Evolutionary conservation across 345 rosid genomes (phyloP).

Genomic region (Salix exigua): DNA sequence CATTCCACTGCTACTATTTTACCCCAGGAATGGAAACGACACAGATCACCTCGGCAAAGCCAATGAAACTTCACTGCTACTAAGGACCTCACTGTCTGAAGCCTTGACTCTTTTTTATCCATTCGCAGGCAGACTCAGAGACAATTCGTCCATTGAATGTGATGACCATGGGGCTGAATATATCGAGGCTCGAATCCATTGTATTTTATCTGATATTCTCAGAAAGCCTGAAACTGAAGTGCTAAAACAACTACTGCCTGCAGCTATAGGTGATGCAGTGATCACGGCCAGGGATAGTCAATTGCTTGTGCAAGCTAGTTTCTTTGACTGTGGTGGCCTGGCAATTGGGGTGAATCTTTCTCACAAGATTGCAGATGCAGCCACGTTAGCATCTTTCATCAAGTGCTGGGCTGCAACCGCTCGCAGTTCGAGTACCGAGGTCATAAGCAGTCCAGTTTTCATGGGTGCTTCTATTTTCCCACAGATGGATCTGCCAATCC

Average conservation of each 20-base stretch:
- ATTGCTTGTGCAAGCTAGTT: constrained; percentile 23
- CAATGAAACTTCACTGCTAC: constrained; percentile 5
- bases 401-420: constrained; percentile 23
- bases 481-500: neutral
- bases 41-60: neutral
- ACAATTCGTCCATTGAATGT: constrained; percentile 28
- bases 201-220: constrained; percentile 25
- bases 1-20: constrained; percentile 1
- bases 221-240: constrained; percentile 14
- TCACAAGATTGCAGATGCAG: constrained; percentile 24
- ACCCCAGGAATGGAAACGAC: neutral
- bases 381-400: constrained; percentile 11
- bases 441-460: neutral
- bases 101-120: constrained; percentile 11
- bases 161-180: constrained; percentile 41
- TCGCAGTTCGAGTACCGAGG: neutral
- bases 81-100: constrained; percentile 9
- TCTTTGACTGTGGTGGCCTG: constrained; percentile 29
- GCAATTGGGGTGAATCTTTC: constrained; percentile 18
- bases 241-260: constrained; percentile 24
- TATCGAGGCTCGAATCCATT: constrained; percentile 27
- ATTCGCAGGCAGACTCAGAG: constrained; percentile 16
- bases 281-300: constrained; percentile 6
- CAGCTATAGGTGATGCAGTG: neutral
- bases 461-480: constrained; percentile 22